Conservation (phyloP, 2,329 filamentous ascomycete genomes). For the Paecilomyces niveus region DNA sequence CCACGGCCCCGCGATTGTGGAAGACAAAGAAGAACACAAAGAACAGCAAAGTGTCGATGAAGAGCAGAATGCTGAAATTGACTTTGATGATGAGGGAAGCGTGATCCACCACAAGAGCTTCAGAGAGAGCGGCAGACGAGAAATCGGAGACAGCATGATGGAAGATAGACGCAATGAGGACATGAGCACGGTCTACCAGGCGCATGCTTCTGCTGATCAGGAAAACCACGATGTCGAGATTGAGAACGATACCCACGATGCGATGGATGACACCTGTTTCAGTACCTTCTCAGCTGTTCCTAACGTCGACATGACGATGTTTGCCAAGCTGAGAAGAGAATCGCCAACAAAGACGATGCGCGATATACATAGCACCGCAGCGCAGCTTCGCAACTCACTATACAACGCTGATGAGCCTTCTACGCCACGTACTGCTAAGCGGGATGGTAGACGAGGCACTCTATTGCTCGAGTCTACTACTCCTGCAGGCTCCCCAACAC, state of each 20-base stretch:
- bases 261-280: slow-evolving; percentile 48
- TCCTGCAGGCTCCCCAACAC: slow-evolving; percentile 36
- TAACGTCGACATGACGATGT: slow-evolving; percentile 67
- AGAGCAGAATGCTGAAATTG: slow-evolving; percentile 17
- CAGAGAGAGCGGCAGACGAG: slow-evolving; percentile 6
- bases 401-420: slow-evolving; percentile 13
- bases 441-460: slow-evolving; percentile 19
- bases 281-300: slow-evolving; percentile 86
- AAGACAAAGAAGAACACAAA: slow-evolving; percentile 1
- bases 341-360: slow-evolving; percentile 48
- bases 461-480: slow-evolving; percentile 26
- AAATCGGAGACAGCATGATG: slow-evolving; percentile 28
- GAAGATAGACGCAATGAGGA: slow-evolving; percentile 34
- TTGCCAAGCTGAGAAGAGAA: slow-evolving; percentile 61
- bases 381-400: slow-evolving; percentile 7
- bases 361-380: slow-evolving; percentile 38
- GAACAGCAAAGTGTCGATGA: slow-evolving; percentile 4
- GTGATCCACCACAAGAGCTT: slow-evolving; percentile 13
- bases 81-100: slow-evolving; percentile 19
- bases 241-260: slow-evolving; percentile 22
- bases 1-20: not conserved
- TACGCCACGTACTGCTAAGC: slow-evolving; percentile 46
- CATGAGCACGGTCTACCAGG: slow-evolving; percentile 34
- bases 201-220: slow-evolving; percentile 15
- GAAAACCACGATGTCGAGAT: slow-evolving; percentile 20